These are phyloP conservation scores for Globisporangium rhizosaccharum DNA, from an alignment of 352 stramenopile genomes.

Conservation along the genomic window DNA sequence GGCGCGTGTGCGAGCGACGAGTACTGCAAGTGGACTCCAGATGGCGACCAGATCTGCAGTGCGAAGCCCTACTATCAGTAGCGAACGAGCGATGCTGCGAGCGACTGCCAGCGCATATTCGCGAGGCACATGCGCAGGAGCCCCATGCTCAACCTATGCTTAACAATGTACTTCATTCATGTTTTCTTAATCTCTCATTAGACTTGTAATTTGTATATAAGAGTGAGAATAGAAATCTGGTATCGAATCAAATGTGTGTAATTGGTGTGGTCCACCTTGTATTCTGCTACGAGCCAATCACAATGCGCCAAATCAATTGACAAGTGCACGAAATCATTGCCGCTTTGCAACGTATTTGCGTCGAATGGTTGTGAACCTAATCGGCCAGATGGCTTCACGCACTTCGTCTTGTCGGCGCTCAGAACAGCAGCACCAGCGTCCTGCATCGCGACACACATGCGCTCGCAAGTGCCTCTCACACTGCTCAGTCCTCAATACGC, in stretches of 20 bases:
- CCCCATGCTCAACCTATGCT: too few species aligned
- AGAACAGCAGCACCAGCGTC: not conserved
- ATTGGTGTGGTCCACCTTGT: not conserved
- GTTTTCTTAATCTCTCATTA: too few species aligned
- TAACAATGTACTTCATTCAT: too few species aligned
- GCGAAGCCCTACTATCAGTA: conserved; percentile 38
- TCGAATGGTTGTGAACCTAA: not conserved
- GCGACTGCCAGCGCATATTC: too few species aligned
- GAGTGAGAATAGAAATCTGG: too few species aligned
- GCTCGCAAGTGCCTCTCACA: not conserved
- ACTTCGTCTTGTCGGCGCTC: not conserved
- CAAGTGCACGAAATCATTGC: not conserved
- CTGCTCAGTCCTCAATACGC: not conserved
- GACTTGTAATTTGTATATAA: too few species aligned
- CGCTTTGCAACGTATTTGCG: not conserved
- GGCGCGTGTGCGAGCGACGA: conserved; percentile 20
- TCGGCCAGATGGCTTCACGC: not conserved
- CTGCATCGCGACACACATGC: not conserved
- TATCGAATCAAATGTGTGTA: too few species aligned
- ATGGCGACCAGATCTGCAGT: conserved; percentile 25
- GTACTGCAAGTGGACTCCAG: conserved; percentile 40
- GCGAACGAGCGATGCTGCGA: not conserved
- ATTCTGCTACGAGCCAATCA: not conserved
- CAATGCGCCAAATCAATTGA: not conserved
- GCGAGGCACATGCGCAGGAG: too few species aligned